phyloP scores from a whole-genome alignment of 1,139 yeast species.

The Taiozyma sp. region DNA sequence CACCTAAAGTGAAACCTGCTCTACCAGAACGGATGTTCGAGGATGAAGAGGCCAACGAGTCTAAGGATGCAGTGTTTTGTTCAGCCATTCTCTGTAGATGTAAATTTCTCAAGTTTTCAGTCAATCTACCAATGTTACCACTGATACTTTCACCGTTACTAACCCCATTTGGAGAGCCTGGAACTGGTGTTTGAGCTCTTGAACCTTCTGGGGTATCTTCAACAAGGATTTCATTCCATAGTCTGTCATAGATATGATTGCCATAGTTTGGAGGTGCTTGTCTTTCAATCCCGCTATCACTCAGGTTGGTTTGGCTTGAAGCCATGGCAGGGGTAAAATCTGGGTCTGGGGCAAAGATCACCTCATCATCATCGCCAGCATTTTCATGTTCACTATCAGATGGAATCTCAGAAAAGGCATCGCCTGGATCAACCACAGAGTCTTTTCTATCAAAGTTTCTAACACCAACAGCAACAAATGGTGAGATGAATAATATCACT shows the following conservation, averaged over 20 bases:
- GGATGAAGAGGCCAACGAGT: conserved; percentile 7
- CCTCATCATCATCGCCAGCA: conserved; percentile 25
- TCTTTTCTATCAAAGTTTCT: conserved; percentile 24
- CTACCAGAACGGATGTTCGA: background rate
- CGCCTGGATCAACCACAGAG: conserved; percentile 15
- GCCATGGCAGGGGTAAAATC: conserved; percentile 20
- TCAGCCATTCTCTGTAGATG: conserved; percentile 39
- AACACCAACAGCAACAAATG: conserved; percentile 70
- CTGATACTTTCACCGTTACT: conserved; percentile 15
- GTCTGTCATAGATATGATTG: conserved; percentile 75
- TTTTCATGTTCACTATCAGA: conserved; percentile 17
- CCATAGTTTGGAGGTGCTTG: conserved; percentile 90
- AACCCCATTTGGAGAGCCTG: conserved; percentile 16
- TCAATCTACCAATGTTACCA: conserved; percentile 30
- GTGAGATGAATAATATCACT: conserved; percentile 55
- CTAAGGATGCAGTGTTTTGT: conserved; percentile 17
- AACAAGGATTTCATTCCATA: conserved; percentile 59
- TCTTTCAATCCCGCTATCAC: conserved; percentile 12
- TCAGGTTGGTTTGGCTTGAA: conserved; percentile 14
- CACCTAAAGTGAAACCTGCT: conserved; percentile 10
- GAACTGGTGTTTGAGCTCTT: conserved; percentile 24
- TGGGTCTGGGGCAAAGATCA: conserved; percentile 29
- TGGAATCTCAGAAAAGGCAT: conserved; percentile 19
- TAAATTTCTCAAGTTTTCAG: conserved; percentile 48
- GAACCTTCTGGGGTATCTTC: conserved; percentile 27